Base-by-base conservation (phyloP, 2,329 filamentous ascomycete species). In the Cercospora sp. region DNA sequence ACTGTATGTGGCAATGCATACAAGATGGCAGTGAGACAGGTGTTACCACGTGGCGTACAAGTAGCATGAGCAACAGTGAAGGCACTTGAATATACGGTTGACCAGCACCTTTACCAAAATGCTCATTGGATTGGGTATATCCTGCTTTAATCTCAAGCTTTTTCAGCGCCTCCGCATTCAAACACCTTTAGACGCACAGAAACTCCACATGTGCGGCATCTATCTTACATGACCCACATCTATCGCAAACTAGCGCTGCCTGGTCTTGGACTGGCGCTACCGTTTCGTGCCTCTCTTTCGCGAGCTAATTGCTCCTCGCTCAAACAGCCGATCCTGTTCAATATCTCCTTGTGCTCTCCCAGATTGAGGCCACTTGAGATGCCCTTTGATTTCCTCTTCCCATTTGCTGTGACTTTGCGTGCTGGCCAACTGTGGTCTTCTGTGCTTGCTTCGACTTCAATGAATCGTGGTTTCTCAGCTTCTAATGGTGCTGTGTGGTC, bases 321-420 rank as follows among this genome's bases (percentile, higher is more conserved):
- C 68, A 78, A 64, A 78, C 92, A 95, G 60, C 92, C 92, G 75
- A 95, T 95, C 63, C 92, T 85, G 55, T 91, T 91, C 63, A 95
- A 84, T 72, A 95, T 82, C 78, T 94, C 92, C 83, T 94, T 95
- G 73, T 90, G 87, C 78, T 92, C 90, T 74, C 89, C 90, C 87
- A 18, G 88, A 86, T 78, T 76, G 63, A 78, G 65, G 28, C 76
- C 75, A 23, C 75, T 77, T 12, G 73, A 74, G 64, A 93, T 84
- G 74, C 89, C 87, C 59, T 86, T 82, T 69, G 83, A 80, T 73
- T 87, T 85, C 67, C 75, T 73, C 59, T 72, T 71, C 8, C 76
- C 73, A 55, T 76, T 80, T 59, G 75, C 78, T 62, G 65, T 70
- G 20, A 61, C 63, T 58, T 72, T 75, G 30, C 72, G 70, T 28